Base-by-base conservation (phyloP, 768 basidiomycete species). In the Tricholoma flavovirens region DNA sequence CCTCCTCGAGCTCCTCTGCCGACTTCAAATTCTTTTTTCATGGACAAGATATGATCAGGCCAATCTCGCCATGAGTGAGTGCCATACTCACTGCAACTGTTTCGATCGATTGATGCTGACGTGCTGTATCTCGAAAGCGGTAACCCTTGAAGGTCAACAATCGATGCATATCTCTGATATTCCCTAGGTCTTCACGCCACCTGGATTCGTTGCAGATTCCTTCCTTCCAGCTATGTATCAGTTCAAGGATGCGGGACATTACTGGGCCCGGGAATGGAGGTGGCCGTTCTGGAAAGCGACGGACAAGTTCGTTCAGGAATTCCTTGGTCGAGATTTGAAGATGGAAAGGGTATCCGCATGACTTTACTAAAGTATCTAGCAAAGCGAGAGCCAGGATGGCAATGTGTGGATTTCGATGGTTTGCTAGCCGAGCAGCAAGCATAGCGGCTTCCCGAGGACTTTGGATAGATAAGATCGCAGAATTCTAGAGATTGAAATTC, bases 131-230 rank as follows among this genome's bases (percentile, higher is more conserved):
- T 54, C 87, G 78, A 72, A 91, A 90, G 15, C 87, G 79, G 69
- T 86, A 86, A 60, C 96, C 97, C 68, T 98, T 99, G 80, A 95
- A 98, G 5, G 85, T 88, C 62, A 99, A 70, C 53, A 99, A 70
- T 21, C 96, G 76, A 70, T 98, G 92, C 97, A 99, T 99, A 73
- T 99, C 97, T 62, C 96, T 73, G 56, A 99, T 97, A 65, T 98
- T 98, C 8, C 91, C 92, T 48, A 99, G 75, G 71, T 98, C 96
- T 56, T 98, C 97, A 68, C 91, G 93, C 86, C 93, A 95, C 67
- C 95, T 84, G 46, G 88, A 90, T 30, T 90, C 87, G 0, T 76
- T 66, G 66, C 96, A 98, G 45, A 99, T 90, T 2, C 87, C 87
- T 66, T 95, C 92, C 74, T 94, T 97, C 97, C 97, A 99, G 49